Percentiles rank a stretch among this genome's conserved stretches.
Evolutionary conservation across 2,329 filamentous ascomycete species (phyloP).

Genomic region (Neurospora crassa): DNA sequence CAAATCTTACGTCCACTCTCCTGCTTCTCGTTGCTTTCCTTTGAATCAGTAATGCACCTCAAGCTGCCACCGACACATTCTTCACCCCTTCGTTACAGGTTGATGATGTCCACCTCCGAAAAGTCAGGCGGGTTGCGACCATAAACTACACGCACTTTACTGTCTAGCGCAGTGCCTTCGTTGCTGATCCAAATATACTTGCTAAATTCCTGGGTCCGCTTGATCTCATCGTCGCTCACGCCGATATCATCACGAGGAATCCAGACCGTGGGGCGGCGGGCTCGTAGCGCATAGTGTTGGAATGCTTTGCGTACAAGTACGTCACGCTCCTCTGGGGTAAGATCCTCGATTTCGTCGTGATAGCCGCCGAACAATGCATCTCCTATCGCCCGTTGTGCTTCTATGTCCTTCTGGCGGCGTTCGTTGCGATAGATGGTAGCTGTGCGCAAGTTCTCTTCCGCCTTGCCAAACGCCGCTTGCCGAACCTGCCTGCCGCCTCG

Average conservation of each 20-base stretch:
- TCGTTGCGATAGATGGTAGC: constrained; percentile 39
- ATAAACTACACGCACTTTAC: constrained; percentile 73
- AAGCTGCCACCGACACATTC: background rate
- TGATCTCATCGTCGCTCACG: constrained; percentile 84
- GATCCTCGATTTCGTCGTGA: constrained; percentile 87
- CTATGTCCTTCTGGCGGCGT: constrained; percentile 51
- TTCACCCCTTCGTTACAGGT: constrained; percentile 39
- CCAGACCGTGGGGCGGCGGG: constrained; percentile 82
- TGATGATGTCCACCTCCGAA: constrained; percentile 78
- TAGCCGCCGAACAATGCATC: constrained; percentile 79
- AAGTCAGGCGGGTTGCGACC: constrained; percentile 82
- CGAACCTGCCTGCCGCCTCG: constrained; percentile 39
- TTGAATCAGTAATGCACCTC: background rate
- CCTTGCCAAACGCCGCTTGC: constrained; percentile 33
- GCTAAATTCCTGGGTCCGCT: constrained; percentile 65
- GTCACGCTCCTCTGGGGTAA: constrained; percentile 84
- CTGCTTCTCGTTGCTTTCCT: background rate
- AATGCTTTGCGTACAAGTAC: constrained; percentile 79
- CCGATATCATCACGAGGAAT: constrained; percentile 86
- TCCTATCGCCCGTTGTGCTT: constrained; percentile 63
- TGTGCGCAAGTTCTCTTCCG: constrained; percentile 29
- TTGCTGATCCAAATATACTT: constrained; percentile 88
- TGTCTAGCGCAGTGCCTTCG: constrained; percentile 80
- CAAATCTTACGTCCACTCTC: background rate
- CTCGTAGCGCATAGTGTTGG: constrained; percentile 78